Evolutionary conservation across 176 grass and related monocot genomes (phyloP).

Genomic region (Oryza rufipogon): DNA sequence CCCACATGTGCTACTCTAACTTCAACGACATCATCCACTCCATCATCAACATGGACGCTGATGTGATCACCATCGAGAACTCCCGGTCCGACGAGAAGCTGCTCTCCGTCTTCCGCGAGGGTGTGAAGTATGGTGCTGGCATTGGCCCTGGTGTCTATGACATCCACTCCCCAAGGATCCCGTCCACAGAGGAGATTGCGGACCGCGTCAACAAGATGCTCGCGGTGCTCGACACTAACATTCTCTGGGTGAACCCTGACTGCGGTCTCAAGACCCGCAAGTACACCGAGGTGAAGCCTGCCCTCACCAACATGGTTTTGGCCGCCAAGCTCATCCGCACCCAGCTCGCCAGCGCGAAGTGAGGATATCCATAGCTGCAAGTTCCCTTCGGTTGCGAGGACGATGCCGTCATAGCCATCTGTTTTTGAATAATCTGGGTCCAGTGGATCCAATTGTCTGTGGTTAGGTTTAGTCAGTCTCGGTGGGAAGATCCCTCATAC

Average conservation of each 20-base stretch:
- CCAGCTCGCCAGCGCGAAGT: constrained; percentile 70
- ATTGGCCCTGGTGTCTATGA: constrained; percentile 92
- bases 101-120: constrained; percentile 85
- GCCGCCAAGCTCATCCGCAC: constrained; percentile 79
- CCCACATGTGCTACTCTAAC: constrained; percentile 99
- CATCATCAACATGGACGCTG: constrained; percentile 91
- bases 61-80: constrained; percentile 98
- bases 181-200: constrained; percentile 70
- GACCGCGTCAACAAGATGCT: constrained; percentile 96
- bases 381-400: constrained; percentile 27
- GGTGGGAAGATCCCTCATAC: background rate
- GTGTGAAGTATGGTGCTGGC: constrained; percentile 75
- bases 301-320: constrained; percentile 80
- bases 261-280: constrained; percentile 97
- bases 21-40: constrained; percentile 98
- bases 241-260: constrained; percentile 95
- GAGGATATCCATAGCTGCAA: constrained; percentile 22
- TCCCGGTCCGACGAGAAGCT: constrained; percentile 89
- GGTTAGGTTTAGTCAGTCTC: constrained; percentile 40
- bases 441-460: constrained; percentile 6
- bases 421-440: constrained; percentile 45
- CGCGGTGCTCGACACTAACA: constrained; percentile 88
- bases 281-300: constrained; percentile 78
- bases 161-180: constrained; percentile 95
- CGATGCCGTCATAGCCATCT: constrained; percentile 37